Conservation (phyloP, 164 flowering plant species). For the Stephania cephalantha region DNA sequence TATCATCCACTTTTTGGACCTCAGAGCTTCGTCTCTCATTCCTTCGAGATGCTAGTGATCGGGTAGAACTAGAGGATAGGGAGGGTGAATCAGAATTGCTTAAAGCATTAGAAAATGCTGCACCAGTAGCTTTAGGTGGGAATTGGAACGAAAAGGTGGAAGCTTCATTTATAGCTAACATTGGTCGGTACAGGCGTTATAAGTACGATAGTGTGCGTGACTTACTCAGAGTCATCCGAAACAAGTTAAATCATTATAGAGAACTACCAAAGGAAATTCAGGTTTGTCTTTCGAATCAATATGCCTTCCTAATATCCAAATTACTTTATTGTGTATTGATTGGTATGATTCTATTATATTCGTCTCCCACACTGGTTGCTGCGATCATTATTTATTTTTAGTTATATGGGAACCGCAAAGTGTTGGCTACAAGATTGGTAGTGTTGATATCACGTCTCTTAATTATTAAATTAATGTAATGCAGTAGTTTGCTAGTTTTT, state of each 20-base stretch:
- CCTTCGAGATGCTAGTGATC: constrained; percentile 69
- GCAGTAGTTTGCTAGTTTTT: too few species aligned
- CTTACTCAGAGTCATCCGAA: constrained; percentile 59
- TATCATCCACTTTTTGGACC: constrained; percentile 74
- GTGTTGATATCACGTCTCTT: too few species aligned
- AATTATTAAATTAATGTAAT: too few species aligned
- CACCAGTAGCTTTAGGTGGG: constrained; percentile 44
- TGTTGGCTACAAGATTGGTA: too few species aligned
- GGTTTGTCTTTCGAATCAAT: constrained; percentile 21
- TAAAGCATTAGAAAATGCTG: constrained; percentile 45
- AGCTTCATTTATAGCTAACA: constrained; percentile 39
- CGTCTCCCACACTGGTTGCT: too few species aligned
- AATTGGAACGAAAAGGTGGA: constrained; percentile 82
- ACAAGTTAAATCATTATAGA: constrained; percentile 65
- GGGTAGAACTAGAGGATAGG: constrained; percentile 65
- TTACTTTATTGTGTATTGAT: too few species aligned
- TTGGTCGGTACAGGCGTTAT: constrained; percentile 66
- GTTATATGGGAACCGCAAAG: too few species aligned
- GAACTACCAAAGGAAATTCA: constrained; percentile 65
- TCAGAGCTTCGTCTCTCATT: constrained; percentile 61
- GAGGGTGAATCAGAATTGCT: constrained; percentile 43
- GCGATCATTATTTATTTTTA: too few species aligned
- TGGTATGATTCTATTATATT: too few species aligned
- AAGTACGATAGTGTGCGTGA: constrained; percentile 63
- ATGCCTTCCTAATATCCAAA: too few species aligned